Conservation (phyloP, 805 yeast species). For the Candida insectorum region DNA sequence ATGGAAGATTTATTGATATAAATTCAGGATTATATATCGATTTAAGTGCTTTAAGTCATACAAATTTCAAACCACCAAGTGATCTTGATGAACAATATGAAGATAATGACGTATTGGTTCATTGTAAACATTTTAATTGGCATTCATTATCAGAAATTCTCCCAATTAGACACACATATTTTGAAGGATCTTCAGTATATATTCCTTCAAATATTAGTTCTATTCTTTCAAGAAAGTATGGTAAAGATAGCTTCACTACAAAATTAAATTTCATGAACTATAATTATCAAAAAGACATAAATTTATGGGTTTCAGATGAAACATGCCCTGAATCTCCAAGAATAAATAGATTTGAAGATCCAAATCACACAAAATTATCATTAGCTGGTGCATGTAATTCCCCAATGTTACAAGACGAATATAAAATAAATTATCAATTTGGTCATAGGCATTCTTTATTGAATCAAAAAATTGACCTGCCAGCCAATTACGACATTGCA, state of each 20-base stretch:
- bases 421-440: slow-evolving; percentile 23
- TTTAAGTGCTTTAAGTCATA: slow-evolving; percentile 35
- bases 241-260: slow-evolving; percentile 25
- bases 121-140: slow-evolving; percentile 41
- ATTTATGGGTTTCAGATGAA: slow-evolving; percentile 45
- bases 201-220: slow-evolving; percentile 31
- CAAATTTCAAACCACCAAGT: slow-evolving; percentile 20
- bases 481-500: slow-evolving; percentile 20
- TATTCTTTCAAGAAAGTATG: slow-evolving; percentile 30
- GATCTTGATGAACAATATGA: slow-evolving; percentile 9
- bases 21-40: slow-evolving; percentile 43
- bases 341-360: slow-evolving; percentile 17
- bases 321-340: slow-evolving; percentile 33
- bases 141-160: slow-evolving; percentile 31
- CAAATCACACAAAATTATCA: slow-evolving; percentile 24
- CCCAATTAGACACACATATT: slow-evolving; percentile 33
- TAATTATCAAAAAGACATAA: slow-evolving; percentile 41
- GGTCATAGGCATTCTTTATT: slow-evolving; percentile 20
- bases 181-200: slow-evolving; percentile 35
- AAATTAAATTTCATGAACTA: slow-evolving; percentile 24
- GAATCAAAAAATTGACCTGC: slow-evolving; percentile 21
- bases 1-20: slow-evolving; percentile 35
- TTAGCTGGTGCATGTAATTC: slow-evolving; percentile 39
- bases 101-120: slow-evolving; percentile 21
- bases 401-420: slow-evolving; percentile 35